Evolutionary conservation across 352 stramenopile genomes (phyloP).

Genomic region (Globisporangium barbulae): DNA sequence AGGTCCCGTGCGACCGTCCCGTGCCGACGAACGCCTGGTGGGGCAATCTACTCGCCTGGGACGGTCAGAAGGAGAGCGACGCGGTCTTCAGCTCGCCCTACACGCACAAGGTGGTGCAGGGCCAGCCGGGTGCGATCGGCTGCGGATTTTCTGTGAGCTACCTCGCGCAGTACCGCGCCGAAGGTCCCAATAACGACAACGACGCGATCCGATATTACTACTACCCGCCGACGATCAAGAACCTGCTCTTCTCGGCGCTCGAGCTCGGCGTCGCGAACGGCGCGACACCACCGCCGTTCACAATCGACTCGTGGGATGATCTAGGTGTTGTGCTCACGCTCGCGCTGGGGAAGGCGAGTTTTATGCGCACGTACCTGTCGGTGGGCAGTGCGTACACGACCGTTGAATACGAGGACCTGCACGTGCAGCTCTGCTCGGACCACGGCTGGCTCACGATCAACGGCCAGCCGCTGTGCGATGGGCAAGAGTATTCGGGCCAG

Average conservation of each 20-base stretch:
- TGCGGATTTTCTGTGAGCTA: constrained; percentile 65
- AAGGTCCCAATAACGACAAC: constrained; percentile 74
- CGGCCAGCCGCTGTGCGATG: constrained; percentile 30
- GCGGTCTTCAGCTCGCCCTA: constrained; percentile 72
- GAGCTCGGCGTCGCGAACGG: constrained; percentile 29
- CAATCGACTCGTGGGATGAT: constrained; percentile 73
- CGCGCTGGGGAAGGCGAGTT: constrained; percentile 4
- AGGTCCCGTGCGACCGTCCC: constrained; percentile 22
- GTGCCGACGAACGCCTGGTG: constrained; percentile 85
- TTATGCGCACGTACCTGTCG: constrained; percentile 54
- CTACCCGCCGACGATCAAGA: constrained; percentile 71
- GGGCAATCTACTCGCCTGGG: constrained; percentile 75
- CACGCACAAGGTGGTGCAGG: constrained; percentile 51
- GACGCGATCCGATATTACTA: constrained; percentile 84
- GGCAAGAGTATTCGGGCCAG: constrained; percentile 33
- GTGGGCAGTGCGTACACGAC: constrained; percentile 81
- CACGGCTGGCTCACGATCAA: constrained; percentile 63
- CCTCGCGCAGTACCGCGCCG: constrained; percentile 64
- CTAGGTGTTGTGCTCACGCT: constrained; percentile 60
- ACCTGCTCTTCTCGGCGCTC: constrained; percentile 61
- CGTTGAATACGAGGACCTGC: constrained; percentile 61
- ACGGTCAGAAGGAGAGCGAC: constrained; percentile 54
- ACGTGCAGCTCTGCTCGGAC: constrained; percentile 60
- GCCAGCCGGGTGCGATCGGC: constrained; percentile 28
- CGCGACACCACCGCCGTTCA: constrained; percentile 20